phyloP scores from a whole-genome alignment of 2,329 filamentous ascomycete species.

The Colletotrichum tofieldiae region DNA sequence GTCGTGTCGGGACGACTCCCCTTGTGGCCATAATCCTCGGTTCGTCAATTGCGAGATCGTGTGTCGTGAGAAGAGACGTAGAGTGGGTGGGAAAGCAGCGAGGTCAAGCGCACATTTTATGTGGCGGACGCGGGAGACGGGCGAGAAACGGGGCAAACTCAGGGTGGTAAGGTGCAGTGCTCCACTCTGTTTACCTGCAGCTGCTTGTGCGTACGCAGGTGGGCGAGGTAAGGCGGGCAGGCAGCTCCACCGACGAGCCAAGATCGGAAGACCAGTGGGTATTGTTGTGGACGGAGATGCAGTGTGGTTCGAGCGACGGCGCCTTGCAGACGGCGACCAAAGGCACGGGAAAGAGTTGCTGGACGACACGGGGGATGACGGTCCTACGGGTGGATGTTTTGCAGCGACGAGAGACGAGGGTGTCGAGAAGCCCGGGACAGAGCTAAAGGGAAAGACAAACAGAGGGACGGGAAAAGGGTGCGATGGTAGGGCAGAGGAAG shows the following conservation, averaged over 20 bases:
- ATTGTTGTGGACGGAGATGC: constrained; percentile 10
- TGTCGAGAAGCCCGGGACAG: neutral
- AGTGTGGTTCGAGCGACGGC: constrained; percentile 26
- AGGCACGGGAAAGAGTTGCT: neutral
- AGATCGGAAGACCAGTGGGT: constrained; percentile 39
- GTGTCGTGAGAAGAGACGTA: constrained; percentile 27
- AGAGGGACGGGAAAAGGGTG: neutral
- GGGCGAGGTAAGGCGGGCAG: constrained; percentile 29
- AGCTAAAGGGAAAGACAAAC: neutral
- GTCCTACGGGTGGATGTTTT: neutral
- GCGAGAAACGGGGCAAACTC: constrained; percentile 37
- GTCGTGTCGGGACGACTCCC: constrained; percentile 39
- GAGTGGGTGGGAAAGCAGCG: constrained; percentile 18
- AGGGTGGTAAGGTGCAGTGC: constrained; percentile 25
- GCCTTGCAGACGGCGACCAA: neutral
- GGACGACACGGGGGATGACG: too few relatives aligned
- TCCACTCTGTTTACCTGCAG: constrained; percentile 43
- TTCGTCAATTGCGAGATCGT: constrained; percentile 29
- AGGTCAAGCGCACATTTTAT: constrained; percentile 44
- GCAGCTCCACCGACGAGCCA: constrained; percentile 37
- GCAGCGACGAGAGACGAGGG: neutral
- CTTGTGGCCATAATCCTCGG: constrained; percentile 40
- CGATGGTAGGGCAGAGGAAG: neutral
- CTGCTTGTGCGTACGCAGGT: constrained; percentile 37
- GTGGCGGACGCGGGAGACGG: constrained; percentile 36